A percentile compares a stretch with the other conserved stretches of the same genome.
phyloP scores from a whole-genome alignment of 768 basidiomycete genomes.

The Tylopilus rubrobrunneus region DNA sequence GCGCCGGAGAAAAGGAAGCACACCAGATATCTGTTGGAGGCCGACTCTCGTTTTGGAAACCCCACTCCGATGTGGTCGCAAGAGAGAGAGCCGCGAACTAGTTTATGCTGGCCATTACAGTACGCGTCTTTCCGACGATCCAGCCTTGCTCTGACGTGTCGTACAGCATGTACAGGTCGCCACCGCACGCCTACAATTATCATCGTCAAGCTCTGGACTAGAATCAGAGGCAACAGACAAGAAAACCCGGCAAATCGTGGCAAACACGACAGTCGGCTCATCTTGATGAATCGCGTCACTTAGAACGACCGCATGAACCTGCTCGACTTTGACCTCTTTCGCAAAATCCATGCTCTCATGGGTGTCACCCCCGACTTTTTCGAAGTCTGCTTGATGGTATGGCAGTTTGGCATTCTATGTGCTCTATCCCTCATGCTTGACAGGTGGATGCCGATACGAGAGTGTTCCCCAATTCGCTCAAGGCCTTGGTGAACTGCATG shows the following conservation, averaged over 20 bases:
- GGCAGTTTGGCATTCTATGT: slow-evolving; percentile 25
- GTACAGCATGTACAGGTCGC: slow-evolving; percentile 75
- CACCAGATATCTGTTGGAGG: slow-evolving; percentile 90
- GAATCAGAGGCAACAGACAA: slow-evolving; percentile 81
- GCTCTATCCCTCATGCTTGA: slow-evolving; percentile 9
- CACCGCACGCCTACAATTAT: slow-evolving; percentile 91
- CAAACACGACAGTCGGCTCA: slow-evolving; percentile 96
- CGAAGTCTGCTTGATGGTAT: slow-evolving; percentile 94
- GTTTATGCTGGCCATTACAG: slow-evolving; percentile 99
- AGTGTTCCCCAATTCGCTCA: slow-evolving; percentile 86
- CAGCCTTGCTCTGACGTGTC: not conserved
- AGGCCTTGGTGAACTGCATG: slow-evolving; percentile 95
- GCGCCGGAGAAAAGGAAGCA: slow-evolving; percentile 93
- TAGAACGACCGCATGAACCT: slow-evolving; percentile 99
- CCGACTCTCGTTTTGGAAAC: slow-evolving; percentile 93
- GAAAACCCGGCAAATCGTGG: slow-evolving; percentile 98
- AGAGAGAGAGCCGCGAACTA: slow-evolving; percentile 92
- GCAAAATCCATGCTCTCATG: slow-evolving; percentile 94
- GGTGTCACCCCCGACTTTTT: slow-evolving; percentile 99
- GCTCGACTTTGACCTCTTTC: slow-evolving; percentile 96
- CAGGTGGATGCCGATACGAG: slow-evolving; percentile 99
- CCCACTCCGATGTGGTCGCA: slow-evolving; percentile 86
- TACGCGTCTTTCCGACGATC: slow-evolving; percentile 38
- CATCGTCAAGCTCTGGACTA: slow-evolving; percentile 93
- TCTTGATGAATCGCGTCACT: slow-evolving; percentile 98